phyloP scores from a whole-genome alignment of 1,284 basidiomycete species.

The Cystobasidiaceae sp. region DNA sequence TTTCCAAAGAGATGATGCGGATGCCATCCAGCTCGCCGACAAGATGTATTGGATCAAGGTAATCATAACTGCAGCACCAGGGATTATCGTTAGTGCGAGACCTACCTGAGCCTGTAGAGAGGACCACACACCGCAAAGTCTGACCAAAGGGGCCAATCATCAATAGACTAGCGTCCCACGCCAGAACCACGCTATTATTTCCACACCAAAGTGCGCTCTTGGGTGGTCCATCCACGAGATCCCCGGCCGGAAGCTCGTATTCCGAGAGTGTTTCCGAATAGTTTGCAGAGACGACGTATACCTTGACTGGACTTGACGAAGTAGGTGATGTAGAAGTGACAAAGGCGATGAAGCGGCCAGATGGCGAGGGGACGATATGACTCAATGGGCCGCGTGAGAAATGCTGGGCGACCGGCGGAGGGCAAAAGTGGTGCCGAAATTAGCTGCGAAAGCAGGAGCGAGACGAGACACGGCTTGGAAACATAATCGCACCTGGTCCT shows the following conservation, averaged over 20 bases:
- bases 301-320: slow-evolving; percentile 54
- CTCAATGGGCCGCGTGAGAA: slow-evolving; percentile 81
- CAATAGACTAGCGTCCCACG: slow-evolving; percentile 71
- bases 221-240: slow-evolving; percentile 42
- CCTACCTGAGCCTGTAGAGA: too few species aligned
- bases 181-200: slow-evolving; percentile 85
- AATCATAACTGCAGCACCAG: slow-evolving; percentile 60
- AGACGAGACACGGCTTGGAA: too few species aligned
- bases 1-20: slow-evolving; percentile 69
- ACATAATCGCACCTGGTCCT: slow-evolving; percentile 66
- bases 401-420: slow-evolving; percentile 49
- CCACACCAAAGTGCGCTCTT: slow-evolving; percentile 89
- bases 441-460: neutral
- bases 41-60: slow-evolving; percentile 68
- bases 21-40: slow-evolving; percentile 84
- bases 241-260: slow-evolving; percentile 57
- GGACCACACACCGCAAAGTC: slow-evolving; percentile 71
- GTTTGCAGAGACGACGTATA: slow-evolving; percentile 91
- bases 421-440: neutral
- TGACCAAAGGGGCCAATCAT: slow-evolving; percentile 90
- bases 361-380: slow-evolving; percentile 80
- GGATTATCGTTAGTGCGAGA: too few species aligned
- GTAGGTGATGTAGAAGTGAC: too few species aligned
- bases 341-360: slow-evolving; percentile 85
- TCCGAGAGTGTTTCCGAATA: slow-evolving; percentile 84